Base-by-base conservation (phyloP, 2,329 filamentous ascomycete species). In the Fusarium avenaceum region DNA sequence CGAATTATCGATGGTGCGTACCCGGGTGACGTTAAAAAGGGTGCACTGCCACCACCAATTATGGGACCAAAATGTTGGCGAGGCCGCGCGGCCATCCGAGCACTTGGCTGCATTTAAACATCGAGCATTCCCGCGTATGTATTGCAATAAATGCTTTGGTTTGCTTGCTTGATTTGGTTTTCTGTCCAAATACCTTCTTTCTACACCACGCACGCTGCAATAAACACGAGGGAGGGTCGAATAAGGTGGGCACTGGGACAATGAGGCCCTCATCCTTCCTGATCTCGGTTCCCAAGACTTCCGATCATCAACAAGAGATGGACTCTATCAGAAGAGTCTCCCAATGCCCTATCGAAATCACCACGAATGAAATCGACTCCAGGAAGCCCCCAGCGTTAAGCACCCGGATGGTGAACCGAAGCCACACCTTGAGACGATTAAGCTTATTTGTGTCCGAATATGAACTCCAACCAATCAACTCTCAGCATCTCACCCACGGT, bases 21-120 rank as follows among this genome's bases (percentile, higher is more conserved):
- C 42, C 30, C 14, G 22, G 30, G 58, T 60, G 66, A 70, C 62
- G 66, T 67, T 57, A 62, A 47, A 53, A 24, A 43, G 52, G 66
- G 44, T 69, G 66, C 66, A 69, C 66, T 69, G 66, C 66, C 66
- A 70, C 66, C 66, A 63, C 66, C 44, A 62, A 67, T 53, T 70
- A 67, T 63, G 62, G 61, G 47, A 62, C 66, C 57, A 49, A 63
- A n/a, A 42, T 43, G 49, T 59, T 67, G 49, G 47, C 66, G 51
- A 69, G 66, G 66, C 66, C 66, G 66, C 66, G 66, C 66, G 66
- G 66, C 66, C 66, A 67, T 55, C 30, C 26, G 46, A 43, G 33
- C 57, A 39, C 54, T 28, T n/a, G 19, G 14, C 42, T 50, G 6
- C 39, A 35, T 63, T 69, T 63, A 69, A 69, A 65, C 32, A 43